Base-by-base conservation (phyloP, 1,284 basidiomycete genomes). In the Schizophyllum commune region DNA sequence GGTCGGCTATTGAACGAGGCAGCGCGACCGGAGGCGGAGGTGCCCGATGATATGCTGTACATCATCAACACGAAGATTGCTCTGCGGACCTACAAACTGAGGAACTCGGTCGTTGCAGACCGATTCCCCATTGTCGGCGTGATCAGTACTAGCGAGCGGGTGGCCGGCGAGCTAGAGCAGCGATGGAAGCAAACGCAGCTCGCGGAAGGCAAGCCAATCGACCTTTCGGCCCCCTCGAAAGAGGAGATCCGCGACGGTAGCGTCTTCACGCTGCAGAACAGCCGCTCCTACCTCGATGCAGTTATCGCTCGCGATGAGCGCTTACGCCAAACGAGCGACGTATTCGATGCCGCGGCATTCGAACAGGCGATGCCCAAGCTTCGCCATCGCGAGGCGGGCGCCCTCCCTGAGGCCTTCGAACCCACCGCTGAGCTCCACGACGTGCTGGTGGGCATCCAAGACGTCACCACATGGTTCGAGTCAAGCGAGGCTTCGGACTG, bases 51-150 rank as follows among this genome's bases (percentile, higher is more conserved):
- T 52, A 2, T 68, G 0, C 67, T 77, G 9, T 68, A 47, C 58
- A 62, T 59, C n/a, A 72, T 75, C 70, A 67, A 68, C 21, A 34
- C 65, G 13, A 80, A 81, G 62, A 66, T 77, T 22, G 68, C 68
- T 21, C 68, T 72, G 5, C 73, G 79, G 1, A 58, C 76, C 9
- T 59, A 55, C 57, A 63, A 63, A 39, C 58, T 63, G 15, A 57
- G 57, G 13, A 53, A 57, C 53, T 20, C 39, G 27, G 39, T 47
- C 17, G 39, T 47, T 17, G 39, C 17, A 47, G 39, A 47, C 39
- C 56, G 5, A 17, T 63, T 63, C 22, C 59, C 59, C 39, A 9
- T 63, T 20, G 7, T n/a, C 27, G 52, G 5, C 27, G 55, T 63
- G 15, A 54, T 53, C n/a, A 2, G 4, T 1, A 33, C 32, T 20